Base-by-base conservation (phyloP, 2,329 filamentous ascomycete genomes). In the Teratosphaeria destructans region DNA sequence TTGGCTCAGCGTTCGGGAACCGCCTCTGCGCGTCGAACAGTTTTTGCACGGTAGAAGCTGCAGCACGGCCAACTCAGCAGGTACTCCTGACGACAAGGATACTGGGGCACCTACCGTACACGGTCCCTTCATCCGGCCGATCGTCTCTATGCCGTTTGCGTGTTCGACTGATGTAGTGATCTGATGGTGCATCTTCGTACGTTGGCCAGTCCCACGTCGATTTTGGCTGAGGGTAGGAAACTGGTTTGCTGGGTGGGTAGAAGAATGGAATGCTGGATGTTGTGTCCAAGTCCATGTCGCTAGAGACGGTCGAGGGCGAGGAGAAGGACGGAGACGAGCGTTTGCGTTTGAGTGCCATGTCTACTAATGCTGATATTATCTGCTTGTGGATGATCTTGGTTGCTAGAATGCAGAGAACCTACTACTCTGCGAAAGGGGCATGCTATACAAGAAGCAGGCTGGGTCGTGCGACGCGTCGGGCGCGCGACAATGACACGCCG, bases 321-420 rank as follows among this genome's bases (percentile, higher is more conserved):
- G 80, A 77, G 63, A 78, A 76, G 52, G 74, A 70, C 52, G 65
- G 61, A 53, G 66, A 64, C 37, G 81, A 82, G 53, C 81, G 80
- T 70, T 85, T 85, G 68, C 82, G 81, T 70, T 85, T 85, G 70
- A 80, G 73, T 26, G 76, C 74, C 82, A 85, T 84, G 19, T 10
- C 66, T 60, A 53, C 11, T 55, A 19, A 23, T n/a, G n/a, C 43
- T n/a, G 43, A 23, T 49, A n/a, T 5, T 19, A 8, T 5, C 7
- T 49, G 29, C 29, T 23, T 23, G 5, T 5, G 16, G 16, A 1
- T 7, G n/a, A 8, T 6, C 3, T 19, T 19, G n/a, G 5, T 43
- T 3, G 2, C 5, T 14, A 12, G 29, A 32, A 43, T 14, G 16
- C 5, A 43, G 8, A 23, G 23, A 2, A 43, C 5, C 11, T n/a